Conservation (phyloP, 371 early-diverging fungal genomes). For the Dentiscutata heterogama region DNA sequence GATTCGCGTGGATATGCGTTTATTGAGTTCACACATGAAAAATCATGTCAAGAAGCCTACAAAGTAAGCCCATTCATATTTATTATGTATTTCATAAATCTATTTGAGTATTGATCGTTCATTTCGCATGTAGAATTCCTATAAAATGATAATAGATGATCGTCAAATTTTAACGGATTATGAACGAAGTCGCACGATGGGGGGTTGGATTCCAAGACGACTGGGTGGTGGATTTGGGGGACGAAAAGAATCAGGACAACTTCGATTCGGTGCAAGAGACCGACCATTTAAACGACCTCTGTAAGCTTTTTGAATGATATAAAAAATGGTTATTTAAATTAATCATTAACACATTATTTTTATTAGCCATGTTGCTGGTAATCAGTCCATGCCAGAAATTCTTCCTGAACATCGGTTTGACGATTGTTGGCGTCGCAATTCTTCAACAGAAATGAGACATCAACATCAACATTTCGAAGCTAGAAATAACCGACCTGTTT, state of each 20-base stretch:
- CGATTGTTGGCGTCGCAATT: slow-evolving; percentile 49
- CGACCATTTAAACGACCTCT: slow-evolving; percentile 63
- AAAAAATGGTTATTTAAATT: not conserved
- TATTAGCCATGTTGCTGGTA: slow-evolving; percentile 46
- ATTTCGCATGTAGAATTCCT: slow-evolving; percentile 43
- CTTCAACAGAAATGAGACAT: no score
- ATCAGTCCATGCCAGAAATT: slow-evolving; percentile 49
- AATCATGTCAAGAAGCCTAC: slow-evolving; percentile 59
- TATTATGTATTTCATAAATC: not conserved
- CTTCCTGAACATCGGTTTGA: slow-evolving; percentile 48
- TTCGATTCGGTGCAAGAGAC: slow-evolving; percentile 71
- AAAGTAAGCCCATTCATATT: slow-evolving; percentile 37
- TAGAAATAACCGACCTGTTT: no score
- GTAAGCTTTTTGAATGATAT: slow-evolving; percentile 47
- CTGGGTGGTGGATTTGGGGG: slow-evolving; percentile 74
- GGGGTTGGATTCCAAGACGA: slow-evolving; percentile 69
- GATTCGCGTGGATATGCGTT: slow-evolving; percentile 67
- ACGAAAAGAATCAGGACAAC: slow-evolving; percentile 69
- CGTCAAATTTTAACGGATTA: slow-evolving; percentile 66
- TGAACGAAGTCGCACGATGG: slow-evolving; percentile 65
- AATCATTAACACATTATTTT: slow-evolving; percentile 29
- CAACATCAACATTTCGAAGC: no score
- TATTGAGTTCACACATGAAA: slow-evolving; percentile 56
- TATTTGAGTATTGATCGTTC: not conserved
- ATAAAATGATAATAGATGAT: slow-evolving; percentile 56